Conservation (phyloP, 495 filamentous ascomycete genomes). For the Pseudoneurospora amorphoporcata region DNA sequence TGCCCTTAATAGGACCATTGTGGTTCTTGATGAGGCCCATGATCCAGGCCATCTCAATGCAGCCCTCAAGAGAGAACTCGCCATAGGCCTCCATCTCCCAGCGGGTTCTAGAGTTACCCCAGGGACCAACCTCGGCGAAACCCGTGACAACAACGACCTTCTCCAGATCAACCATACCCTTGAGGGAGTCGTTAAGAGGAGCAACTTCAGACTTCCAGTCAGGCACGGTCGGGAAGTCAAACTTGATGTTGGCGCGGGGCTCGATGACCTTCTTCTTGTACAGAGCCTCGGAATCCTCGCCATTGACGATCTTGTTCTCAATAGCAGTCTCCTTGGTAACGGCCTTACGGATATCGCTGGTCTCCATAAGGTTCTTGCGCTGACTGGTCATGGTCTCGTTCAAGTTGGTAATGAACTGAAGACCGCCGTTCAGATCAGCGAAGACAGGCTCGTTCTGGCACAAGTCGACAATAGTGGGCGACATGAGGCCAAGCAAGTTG, state of each 20-base stretch:
- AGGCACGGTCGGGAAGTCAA: slow-evolving; percentile 80
- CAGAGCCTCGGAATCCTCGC: slow-evolving; percentile 80
- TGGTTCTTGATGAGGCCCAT: slow-evolving; percentile 99
- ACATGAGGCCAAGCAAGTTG: slow-evolving; percentile 95
- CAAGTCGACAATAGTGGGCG: slow-evolving; percentile 84
- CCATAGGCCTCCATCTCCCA: slow-evolving; percentile 99
- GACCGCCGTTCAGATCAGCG: slow-evolving; percentile 92
- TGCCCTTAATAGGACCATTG: slow-evolving; percentile 95
- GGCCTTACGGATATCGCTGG: slow-evolving; percentile 83
- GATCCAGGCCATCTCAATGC: slow-evolving; percentile 99
- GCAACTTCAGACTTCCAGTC: slow-evolving; percentile 86
- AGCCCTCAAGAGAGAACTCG: slow-evolving; percentile 93
- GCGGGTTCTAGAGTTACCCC: slow-evolving; percentile 94
- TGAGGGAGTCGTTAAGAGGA: slow-evolving; percentile 74
- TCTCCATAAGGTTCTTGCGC: slow-evolving; percentile 85
- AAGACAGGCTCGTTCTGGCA: slow-evolving; percentile 94
- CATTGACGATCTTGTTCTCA: slow-evolving; percentile 96
- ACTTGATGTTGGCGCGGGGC: slow-evolving; percentile 95
- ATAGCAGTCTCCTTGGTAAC: slow-evolving; percentile 93
- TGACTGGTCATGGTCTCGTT: slow-evolving; percentile 86
- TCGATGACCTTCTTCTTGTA: slow-evolving; percentile 89
- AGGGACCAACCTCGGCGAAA: slow-evolving; percentile 92
- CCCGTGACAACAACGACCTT: slow-evolving; percentile 96
- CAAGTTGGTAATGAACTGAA: slow-evolving; percentile 96
- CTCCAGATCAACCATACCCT: slow-evolving; percentile 97